A percentile compares a stretch with the other conserved stretches of the same genome.
Conservation (phyloP, 2,329 filamentous ascomycete species). For the Thermothelomyces thermophilus region DNA sequence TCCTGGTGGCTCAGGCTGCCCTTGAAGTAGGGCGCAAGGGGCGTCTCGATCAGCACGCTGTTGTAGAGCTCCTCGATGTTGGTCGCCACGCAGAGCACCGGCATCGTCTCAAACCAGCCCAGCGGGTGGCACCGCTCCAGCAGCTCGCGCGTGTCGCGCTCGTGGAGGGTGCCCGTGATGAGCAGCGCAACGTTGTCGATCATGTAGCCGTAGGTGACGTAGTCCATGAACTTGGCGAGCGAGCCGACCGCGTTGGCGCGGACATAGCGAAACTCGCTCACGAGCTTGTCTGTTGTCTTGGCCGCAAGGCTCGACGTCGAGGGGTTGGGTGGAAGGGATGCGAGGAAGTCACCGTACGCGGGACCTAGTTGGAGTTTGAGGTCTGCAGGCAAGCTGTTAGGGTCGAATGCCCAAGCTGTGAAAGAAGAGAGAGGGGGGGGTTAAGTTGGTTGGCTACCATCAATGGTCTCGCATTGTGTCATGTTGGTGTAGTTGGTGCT, state of each 20-base stretch:
- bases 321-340: slow-evolving; percentile 87
- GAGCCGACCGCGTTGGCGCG: slow-evolving; percentile 89
- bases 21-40: slow-evolving; percentile 95
- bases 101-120: slow-evolving; percentile 99
- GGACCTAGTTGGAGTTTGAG: slow-evolving; percentile 96
- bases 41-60: slow-evolving; percentile 93
- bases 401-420: slow-evolving; percentile 32
- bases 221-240: slow-evolving; percentile 93
- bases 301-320: slow-evolving; percentile 91
- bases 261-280: slow-evolving; percentile 93
- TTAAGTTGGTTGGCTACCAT: slow-evolving; percentile 53
- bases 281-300: slow-evolving; percentile 96
- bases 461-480: slow-evolving; percentile 95
- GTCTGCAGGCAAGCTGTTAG: slow-evolving; percentile 49
- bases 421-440: too few relatives aligned
- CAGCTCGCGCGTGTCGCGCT: slow-evolving; percentile 91
- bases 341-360: slow-evolving; percentile 94
- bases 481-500: slow-evolving; percentile 89
- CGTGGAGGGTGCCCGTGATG: slow-evolving; percentile 95
- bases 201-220: slow-evolving; percentile 99
- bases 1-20: slow-evolving; percentile 93
- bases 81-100: slow-evolving; percentile 92
- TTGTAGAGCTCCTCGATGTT: slow-evolving; percentile 99
- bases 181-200: slow-evolving; percentile 98
- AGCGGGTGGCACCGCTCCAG: slow-evolving; percentile 93